Base-by-base conservation (phyloP, 2,329 filamentous ascomycete species). In the Gremmenia infestans region DNA sequence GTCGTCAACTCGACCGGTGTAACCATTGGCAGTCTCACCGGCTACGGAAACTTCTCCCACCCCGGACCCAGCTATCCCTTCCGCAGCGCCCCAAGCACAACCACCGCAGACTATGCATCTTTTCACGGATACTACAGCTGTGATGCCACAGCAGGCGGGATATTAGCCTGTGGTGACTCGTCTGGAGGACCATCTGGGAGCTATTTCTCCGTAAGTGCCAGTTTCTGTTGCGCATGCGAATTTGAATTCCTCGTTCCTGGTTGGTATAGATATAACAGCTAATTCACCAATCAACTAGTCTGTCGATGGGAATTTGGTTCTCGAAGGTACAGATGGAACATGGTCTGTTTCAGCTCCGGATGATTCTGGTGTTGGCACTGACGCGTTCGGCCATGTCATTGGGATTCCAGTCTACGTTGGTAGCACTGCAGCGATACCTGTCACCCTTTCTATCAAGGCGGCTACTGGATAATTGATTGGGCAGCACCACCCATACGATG, bases 391-490 rank as follows among this genome's bases (percentile, higher is more conserved):
- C 14, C 17, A 15, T 2, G 22, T 5, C n/a, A 46, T 53, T 57
- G 55, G 55, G 25, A 57, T 57, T 51, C 55, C 55, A n/a, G 51
- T 57, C 11, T n/a, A 50, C 15, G 40, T 54, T 19, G 54, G 54
- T 12, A 12, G 15, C n/a, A 46, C 11, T 7, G 25, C 45, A 37
- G 50, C 50, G 15, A 50, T 57, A 22, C 54, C 54, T 5, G 54
- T 57, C 22, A 39, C 15, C 2, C 23, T 57, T n/a, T 19, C 14
- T 8, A 12, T 50, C 50, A 22, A 17, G 8, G 35, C 25, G 25
- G 46, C 55, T 22, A 39, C 19, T 39, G 55, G 50, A 14, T 57
- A 40, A 36, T 17, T 48, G 14, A 17, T 32, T 11, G 28, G 28
- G 2, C 9, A 32, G 28, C 28, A 32, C 28, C 28, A 32, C 9